phyloP scores from a whole-genome alignment of 2,329 filamentous ascomycete species.

The Aschersonia sp. region DNA sequence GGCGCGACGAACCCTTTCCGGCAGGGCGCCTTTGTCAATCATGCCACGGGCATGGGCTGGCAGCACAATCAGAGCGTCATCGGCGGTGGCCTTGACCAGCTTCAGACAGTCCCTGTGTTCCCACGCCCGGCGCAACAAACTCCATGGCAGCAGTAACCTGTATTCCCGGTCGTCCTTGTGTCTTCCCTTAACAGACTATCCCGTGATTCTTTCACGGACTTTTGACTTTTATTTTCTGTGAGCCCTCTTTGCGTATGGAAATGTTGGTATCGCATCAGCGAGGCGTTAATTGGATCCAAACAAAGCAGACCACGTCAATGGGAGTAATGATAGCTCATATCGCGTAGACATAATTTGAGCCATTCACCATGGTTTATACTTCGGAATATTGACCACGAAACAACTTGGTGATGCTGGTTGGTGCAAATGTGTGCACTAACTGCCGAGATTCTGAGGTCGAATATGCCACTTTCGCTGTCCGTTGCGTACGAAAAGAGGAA shows the following conservation, averaged over 20 bases:
- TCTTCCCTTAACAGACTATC: too few relatives aligned
- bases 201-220: not conserved
- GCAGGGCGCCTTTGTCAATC: conserved; percentile 79
- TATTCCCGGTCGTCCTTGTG: not conserved
- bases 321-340: too few relatives aligned
- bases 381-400: too few relatives aligned
- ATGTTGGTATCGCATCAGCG: conserved; percentile 3
- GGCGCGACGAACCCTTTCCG: conserved; percentile 92
- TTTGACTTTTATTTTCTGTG: not conserved
- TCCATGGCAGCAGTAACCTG: conserved; percentile 39
- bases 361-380: too few relatives aligned
- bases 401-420: too few relatives aligned
- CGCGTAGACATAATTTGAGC: not conserved
- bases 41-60: conserved; percentile 78
- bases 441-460: too few relatives aligned
- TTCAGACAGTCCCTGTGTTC: conserved; percentile 73
- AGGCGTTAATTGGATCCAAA: conserved; percentile 2
- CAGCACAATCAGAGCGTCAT: conserved; percentile 66
- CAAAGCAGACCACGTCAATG: too few relatives aligned
- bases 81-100: conserved; percentile 63
- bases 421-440: too few relatives aligned
- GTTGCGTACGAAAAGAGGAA: too few relatives aligned
- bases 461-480: too few relatives aligned
- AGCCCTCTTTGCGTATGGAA: too few relatives aligned
- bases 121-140: conserved; percentile 58